Base-by-base conservation (phyloP, 352 stramenopile genomes). In the Phytophthora capsici region DNA sequence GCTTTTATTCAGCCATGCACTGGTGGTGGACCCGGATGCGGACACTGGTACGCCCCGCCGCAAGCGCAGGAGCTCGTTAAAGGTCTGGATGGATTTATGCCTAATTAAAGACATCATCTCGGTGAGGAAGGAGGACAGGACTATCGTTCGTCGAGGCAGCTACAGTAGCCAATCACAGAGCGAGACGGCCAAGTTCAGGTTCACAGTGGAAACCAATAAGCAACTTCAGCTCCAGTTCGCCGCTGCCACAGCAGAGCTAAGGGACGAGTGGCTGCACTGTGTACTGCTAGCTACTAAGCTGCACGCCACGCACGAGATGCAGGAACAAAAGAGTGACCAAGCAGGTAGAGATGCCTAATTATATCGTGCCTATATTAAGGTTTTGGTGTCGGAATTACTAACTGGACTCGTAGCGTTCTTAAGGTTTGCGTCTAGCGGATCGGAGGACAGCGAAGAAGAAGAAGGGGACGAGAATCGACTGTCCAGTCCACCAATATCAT, bases 81-180 rank as follows among this genome's bases (percentile, higher is more conserved):
- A 77, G 44, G 54, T 82, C 46, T 84, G 77, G 72, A 78, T 82
- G 74, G 77, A 84, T 46, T 57, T 84, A 45, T 77, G 73, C 51
- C 61, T 73, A 28, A 69, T 82, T 16, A 49, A 26, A 41, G 69
- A 75, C 51, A 73, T 85, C 20, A 37, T 54, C 30, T 37, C 45
- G 13, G 62, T 83, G 37, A 57, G 48, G 32, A 85, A 84, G 52
- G 69, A 61, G 26, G 66, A 71, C 50, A 69, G 43, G 12, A 38
- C 62, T 13, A 45, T 48, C 13, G 34, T 46, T 3, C 51, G 71
- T 1, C 66, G 66, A 14, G 41, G 49, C 28, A 76, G 71, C 49
- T 61, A 63, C 49, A 65, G 41, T 28, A 38, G 50, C 17, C 50
- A 70, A 61, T 50, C 34, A 28, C 51, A 45, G 52, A 53, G 46